phyloP scores from a whole-genome alignment of 352 stramenopile species.

The Phytophthora aleatoria region DNA sequence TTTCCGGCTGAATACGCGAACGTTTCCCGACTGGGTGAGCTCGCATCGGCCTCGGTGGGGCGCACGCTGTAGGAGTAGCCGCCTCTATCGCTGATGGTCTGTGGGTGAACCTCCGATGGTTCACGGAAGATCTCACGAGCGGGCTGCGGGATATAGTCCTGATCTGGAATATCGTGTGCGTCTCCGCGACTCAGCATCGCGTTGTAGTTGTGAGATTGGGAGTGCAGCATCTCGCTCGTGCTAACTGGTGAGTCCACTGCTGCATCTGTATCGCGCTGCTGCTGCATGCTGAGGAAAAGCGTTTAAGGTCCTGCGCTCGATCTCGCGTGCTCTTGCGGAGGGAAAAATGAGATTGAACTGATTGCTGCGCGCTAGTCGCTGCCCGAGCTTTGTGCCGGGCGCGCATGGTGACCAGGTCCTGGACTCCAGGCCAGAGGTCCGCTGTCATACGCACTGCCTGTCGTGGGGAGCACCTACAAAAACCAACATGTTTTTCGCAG shows the following conservation, averaged over 20 bases:
- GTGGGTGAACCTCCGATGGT: slow-evolving; percentile 16
- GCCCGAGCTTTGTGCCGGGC: slow-evolving; percentile 30
- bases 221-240: slow-evolving; percentile 20
- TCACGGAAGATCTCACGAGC: slow-evolving; percentile 35
- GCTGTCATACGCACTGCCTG: slow-evolving; percentile 25
- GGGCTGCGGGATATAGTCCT: slow-evolving; percentile 22
- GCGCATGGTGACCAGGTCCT: slow-evolving; percentile 2
- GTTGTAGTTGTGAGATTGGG: slow-evolving; percentile 24
- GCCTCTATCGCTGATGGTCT: slow-evolving; percentile 30
- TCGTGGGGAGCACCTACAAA: slow-evolving; percentile 13
- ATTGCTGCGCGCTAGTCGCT: neutral
- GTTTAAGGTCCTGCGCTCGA: slow-evolving; percentile 9
- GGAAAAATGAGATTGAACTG: slow-evolving; percentile 26
- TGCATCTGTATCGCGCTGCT: slow-evolving; percentile 5
- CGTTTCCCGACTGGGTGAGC: slow-evolving; percentile 17
- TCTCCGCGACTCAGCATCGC: slow-evolving; percentile 26
- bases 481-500: slow-evolving; percentile 31
- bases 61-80: slow-evolving; percentile 26
- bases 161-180: slow-evolving; percentile 25
- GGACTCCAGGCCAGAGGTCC: neutral
- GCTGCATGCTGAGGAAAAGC: slow-evolving; percentile 9
- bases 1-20: slow-evolving; percentile 33
- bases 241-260: slow-evolving; percentile 12
- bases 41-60: slow-evolving; percentile 18
- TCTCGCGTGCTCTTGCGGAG: slow-evolving; percentile 8